Evolutionary conservation across 768 basidiomycete genomes (phyloP).

Genomic region (Cantharellus cinnabarinus): DNA sequence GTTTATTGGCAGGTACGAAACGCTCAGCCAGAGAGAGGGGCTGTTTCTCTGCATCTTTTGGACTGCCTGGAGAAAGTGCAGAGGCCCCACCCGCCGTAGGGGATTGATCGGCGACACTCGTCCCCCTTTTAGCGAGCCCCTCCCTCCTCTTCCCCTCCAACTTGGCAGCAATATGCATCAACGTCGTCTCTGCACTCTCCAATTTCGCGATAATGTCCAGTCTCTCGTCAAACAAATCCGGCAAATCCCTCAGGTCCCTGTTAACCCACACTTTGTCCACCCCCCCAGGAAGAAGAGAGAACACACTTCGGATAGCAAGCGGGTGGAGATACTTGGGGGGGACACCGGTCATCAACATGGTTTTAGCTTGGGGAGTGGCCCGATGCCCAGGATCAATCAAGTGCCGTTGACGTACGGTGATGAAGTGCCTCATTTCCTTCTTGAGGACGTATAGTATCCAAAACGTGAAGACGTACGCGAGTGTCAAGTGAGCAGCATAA

Average conservation of each 20-base stretch:
- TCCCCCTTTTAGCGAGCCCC: constrained; percentile 26
- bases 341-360: constrained; percentile 79
- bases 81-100: background rate
- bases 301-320: constrained; percentile 41
- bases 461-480: constrained; percentile 62
- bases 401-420: constrained; percentile 60
- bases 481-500: constrained; percentile 58
- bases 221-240: constrained; percentile 61
- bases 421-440: constrained; percentile 60
- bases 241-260: constrained; percentile 73
- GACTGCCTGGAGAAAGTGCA: too few species aligned
- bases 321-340: constrained; percentile 60
- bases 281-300: constrained; percentile 74
- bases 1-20: constrained; percentile 46
- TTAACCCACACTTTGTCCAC: constrained; percentile 86
- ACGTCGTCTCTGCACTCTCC: constrained; percentile 63
- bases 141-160: constrained; percentile 28
- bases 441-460: constrained; percentile 78
- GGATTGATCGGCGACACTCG: background rate
- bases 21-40: constrained; percentile 22
- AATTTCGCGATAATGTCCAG: constrained; percentile 54
- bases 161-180: constrained; percentile 61
- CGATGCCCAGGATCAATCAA: constrained; percentile 58
- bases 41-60: constrained; percentile 12
- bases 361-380: constrained; percentile 66